Percentiles rank a stretch among this genome's conserved stretches.
Conservation (phyloP, 805 yeast genomes). For the Kuraishia cidri region DNA sequence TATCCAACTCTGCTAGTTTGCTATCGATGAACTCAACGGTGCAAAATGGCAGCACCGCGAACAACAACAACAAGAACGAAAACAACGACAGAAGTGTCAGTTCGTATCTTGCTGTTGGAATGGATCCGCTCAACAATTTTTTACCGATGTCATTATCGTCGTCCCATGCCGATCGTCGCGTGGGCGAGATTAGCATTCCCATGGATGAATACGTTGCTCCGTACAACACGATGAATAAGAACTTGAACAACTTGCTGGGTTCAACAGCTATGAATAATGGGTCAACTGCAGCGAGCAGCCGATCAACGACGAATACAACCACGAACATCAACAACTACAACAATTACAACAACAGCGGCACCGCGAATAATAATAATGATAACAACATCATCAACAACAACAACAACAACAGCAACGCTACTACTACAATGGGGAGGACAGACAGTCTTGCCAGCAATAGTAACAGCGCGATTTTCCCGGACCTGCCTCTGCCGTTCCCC, state of each 20-base stretch:
- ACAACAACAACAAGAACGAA: no score
- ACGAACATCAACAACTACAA: no score
- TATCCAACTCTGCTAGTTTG: background rate
- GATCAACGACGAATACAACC: no score
- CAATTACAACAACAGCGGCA: constrained; percentile 1
- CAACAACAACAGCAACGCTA: constrained; percentile 1
- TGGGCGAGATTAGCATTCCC: constrained; percentile 22
- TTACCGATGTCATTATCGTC: no score
- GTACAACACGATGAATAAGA: constrained; percentile 22
- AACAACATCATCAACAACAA: background rate
- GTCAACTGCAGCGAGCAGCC: background rate
- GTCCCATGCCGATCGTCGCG: no score
- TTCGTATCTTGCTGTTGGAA: constrained; percentile 16
- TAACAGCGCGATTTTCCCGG: constrained; percentile 9
- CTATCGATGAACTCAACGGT: background rate
- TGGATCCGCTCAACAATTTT: constrained; percentile 19
- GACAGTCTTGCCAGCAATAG: background rate
- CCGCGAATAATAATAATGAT: constrained; percentile 3
- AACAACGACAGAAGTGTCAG: background rate
- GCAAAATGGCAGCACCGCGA: no score
- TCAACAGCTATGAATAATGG: background rate
- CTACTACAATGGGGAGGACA: no score
- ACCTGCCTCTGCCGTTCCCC: constrained; percentile 12
- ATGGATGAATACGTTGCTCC: constrained; percentile 26
- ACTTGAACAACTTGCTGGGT: constrained; percentile 17